Conservation (phyloP, 106 monocot species). For the Ottelia alismoides region DNA sequence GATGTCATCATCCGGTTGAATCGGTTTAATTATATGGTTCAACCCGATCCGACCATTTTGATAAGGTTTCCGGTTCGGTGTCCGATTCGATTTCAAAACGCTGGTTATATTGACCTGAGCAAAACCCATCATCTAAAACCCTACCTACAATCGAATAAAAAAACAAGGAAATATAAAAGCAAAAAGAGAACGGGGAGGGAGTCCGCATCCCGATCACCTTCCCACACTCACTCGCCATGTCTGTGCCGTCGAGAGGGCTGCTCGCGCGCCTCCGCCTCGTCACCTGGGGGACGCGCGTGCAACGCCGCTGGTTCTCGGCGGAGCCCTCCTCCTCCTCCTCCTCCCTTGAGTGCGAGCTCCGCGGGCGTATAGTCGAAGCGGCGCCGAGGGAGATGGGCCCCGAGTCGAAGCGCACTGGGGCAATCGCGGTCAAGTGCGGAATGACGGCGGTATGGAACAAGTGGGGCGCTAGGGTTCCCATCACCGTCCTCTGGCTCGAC, state of each 20-base stretch:
- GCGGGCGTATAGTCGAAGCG: constrained; percentile 22
- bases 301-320: not conserved
- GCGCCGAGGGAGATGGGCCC: constrained; percentile 30
- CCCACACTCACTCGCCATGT: constrained; percentile 23
- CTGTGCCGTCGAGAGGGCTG: constrained; percentile 61
- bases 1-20: too few relatives aligned
- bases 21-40: too few relatives aligned
- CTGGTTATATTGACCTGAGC: too few relatives aligned
- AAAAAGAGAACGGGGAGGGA: too few relatives aligned
- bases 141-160: too few relatives aligned
- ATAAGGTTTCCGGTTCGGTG: too few relatives aligned
- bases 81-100: too few relatives aligned
- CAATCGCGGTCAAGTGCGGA: constrained; percentile 91
- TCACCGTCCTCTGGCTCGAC: constrained; percentile 87
- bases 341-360: not conserved
- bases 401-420: constrained; percentile 61
- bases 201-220: too few relatives aligned
- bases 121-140: too few relatives aligned
- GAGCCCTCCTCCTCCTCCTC: constrained; percentile 23
- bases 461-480: constrained; percentile 85
- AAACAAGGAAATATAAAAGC: too few relatives aligned
- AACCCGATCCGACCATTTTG: too few relatives aligned
- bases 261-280: constrained; percentile 30
- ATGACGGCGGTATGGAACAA: constrained; percentile 98
- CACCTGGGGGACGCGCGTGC: not conserved